Base-by-base conservation (phyloP, 108 stramenopile genomes). In the Ochromonas danica region DNA sequence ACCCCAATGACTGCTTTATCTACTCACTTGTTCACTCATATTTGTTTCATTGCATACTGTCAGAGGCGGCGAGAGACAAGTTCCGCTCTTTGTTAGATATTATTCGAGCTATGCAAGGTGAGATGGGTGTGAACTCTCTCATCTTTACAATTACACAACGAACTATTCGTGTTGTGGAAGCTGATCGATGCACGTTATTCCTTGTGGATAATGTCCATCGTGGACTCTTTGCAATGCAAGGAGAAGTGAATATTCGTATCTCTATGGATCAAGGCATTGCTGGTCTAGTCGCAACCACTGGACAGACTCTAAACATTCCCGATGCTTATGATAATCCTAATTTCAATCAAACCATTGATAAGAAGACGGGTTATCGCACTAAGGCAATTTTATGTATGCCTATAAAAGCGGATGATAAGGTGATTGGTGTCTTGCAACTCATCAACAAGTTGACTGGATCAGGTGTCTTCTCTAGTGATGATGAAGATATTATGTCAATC, bases 201-300 rank as follows among this genome's bases (percentile, higher is more conserved):
- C 40, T 90, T 0, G 84, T 87, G 36, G 87, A 90, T 70, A 84
- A 87, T 31, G 43, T 67, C 3, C 36, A 63, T 51, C 6, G 61
- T 1, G 86, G 82, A 71, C 86, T 90, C 39, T 86, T 87, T 86
- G 87, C 89, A 6, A 71, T 90, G 71, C 89, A 90, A 78, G 89
- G 89, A n/a, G 88, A 88, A 43, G 84, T 88, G 35, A 86, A 89
- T 71, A 42, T 89, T 14, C 60, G 83, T 28, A 83, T 87, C 1
- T 86, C 89, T 42, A 89, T 86, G 43, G 86, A 72, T 78, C 70
- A 61, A 33, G 88, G 88, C 0, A 89, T 89, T 39, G 85, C 79
- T 1, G 88, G 88, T 0, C 63, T 77, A 30, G 87, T 86, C 25
- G 87, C 83, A 25, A 81, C 40, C 14, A 79, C 80, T 33, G 84